Percentiles rank a stretch among this genome's conserved stretches.
phyloP scores from a whole-genome alignment of 106 monocot species.

The Alisma plantagoaquatica region DNA sequence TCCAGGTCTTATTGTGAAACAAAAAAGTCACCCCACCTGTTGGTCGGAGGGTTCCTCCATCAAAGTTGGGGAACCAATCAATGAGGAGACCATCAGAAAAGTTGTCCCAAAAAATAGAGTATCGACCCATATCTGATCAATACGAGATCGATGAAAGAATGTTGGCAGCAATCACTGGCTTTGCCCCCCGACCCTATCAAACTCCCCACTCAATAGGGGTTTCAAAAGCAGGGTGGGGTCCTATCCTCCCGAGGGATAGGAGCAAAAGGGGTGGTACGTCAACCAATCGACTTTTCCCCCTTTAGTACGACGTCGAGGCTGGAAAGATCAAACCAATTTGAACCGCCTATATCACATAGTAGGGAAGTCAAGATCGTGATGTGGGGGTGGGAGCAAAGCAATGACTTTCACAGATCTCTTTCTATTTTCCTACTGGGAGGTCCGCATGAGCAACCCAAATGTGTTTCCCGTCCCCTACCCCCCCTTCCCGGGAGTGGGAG shows the following conservation, averaged over 20 bases:
- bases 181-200: no score
- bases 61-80: background rate
- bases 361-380: background rate
- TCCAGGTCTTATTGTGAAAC: no score
- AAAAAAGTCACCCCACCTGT: background rate
- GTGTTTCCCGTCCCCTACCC: background rate
- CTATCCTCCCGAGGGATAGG: background rate
- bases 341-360: background rate
- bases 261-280: background rate
- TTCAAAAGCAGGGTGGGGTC: no score
- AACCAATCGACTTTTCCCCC: background rate
- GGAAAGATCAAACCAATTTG: background rate
- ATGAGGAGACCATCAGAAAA: no score
- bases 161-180: no score
- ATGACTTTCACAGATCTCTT: conserved; percentile 1
- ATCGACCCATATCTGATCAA: background rate
- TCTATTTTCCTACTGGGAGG: background rate
- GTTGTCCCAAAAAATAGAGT: background rate
- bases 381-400: background rate
- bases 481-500: background rate
- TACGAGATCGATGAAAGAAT: background rate
- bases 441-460: background rate
- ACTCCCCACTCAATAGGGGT: no score
- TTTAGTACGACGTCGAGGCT: background rate
- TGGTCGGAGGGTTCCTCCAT: background rate